These are phyloP conservation scores for Schizosaccharomyces pombe DNA, from an alignment of 805 yeast genomes.

Conservation along the genomic window DNA sequence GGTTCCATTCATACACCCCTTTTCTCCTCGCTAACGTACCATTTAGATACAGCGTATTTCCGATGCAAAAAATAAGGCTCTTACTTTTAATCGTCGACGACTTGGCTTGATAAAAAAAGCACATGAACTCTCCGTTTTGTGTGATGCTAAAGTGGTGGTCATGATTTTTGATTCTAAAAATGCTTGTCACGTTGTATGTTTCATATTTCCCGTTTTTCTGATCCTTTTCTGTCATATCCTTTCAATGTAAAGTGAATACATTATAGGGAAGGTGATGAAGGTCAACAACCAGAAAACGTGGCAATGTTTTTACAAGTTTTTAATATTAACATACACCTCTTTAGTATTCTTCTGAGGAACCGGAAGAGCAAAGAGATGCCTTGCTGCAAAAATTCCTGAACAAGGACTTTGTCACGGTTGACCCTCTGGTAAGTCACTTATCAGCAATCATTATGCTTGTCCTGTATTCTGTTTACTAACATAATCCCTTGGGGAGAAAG, in stretches of 20 bases:
- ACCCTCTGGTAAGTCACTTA: not conserved
- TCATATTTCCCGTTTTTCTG: not conserved
- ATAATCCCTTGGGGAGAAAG: too few species aligned
- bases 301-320: too few species aligned
- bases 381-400: not conserved
- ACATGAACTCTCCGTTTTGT: slow-evolving; percentile 64
- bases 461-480: too few species aligned
- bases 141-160: slow-evolving; percentile 83
- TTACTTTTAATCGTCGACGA: slow-evolving; percentile 79
- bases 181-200: slow-evolving; percentile 5
- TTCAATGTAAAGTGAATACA: too few species aligned
- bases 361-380: not conserved
- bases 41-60: not conserved
- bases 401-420: not conserved
- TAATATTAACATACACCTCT: too few species aligned
- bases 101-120: slow-evolving; percentile 74
- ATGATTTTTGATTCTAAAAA: slow-evolving; percentile 33
- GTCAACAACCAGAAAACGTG: too few species aligned
- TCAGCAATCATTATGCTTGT: too few species aligned
- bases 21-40: too few species aligned
- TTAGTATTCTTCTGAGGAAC: not conserved
- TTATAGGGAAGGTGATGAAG: too few species aligned
- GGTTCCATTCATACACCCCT: too few species aligned
- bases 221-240: not conserved
- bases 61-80: not conserved